These are phyloP conservation scores for Clavulina sp. DNA, from an alignment of 768 basidiomycete species.

Conservation along the genomic window DNA sequence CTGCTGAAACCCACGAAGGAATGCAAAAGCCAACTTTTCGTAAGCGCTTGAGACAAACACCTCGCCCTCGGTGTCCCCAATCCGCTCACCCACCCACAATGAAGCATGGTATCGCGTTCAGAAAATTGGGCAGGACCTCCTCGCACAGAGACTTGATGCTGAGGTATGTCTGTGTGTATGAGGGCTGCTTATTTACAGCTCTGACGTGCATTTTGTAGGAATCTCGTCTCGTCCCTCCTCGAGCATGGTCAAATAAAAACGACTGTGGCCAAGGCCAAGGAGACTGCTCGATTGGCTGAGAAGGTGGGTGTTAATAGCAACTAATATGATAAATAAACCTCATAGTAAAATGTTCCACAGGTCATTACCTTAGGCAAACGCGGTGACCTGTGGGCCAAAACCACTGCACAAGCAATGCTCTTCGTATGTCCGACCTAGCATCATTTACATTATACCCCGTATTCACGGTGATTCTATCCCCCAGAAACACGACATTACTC, in stretches of 20 bases:
- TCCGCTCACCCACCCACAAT: constrained; percentile 23
- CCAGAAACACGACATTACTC: constrained; percentile 33
- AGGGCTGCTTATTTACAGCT: neutral
- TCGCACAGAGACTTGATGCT: constrained; percentile 89
- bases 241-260: constrained; percentile 94
- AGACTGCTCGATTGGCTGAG: constrained; percentile 79
- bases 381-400: constrained; percentile 49
- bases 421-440: constrained; percentile 23
- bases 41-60: neutral
- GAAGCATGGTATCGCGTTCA: constrained; percentile 90
- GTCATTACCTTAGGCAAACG: constrained; percentile 88
- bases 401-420: constrained; percentile 62
- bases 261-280: constrained; percentile 87
- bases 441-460: neutral
- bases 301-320: constrained; percentile 36
- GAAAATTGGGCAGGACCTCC: constrained; percentile 81
- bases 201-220: constrained; percentile 30
- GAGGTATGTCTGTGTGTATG: constrained; percentile 32
- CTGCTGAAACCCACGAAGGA: too few relatives aligned
- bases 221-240: constrained; percentile 83
- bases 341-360: constrained; percentile 21
- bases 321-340: neutral
- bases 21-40: neutral
- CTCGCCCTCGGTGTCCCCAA: neutral
- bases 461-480: neutral